Percentiles rank a stretch among this genome's conserved stretches.
Conservation (phyloP, 257 asterid species). For the Ilex aquifolium region DNA sequence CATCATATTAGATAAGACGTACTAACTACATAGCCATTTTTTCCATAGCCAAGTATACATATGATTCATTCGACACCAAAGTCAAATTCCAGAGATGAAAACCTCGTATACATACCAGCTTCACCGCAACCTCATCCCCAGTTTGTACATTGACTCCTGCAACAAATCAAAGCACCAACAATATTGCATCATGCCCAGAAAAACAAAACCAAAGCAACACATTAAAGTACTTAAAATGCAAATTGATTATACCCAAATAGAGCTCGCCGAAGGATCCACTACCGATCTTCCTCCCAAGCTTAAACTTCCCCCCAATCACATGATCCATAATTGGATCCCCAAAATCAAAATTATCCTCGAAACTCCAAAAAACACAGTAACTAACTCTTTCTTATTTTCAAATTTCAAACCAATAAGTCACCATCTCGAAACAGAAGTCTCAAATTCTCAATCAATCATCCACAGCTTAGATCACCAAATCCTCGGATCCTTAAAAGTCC, state of each 20-base stretch:
- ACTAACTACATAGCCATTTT: too few species aligned
- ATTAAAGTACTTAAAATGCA: conserved; percentile 1
- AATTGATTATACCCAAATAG: conserved; percentile 52
- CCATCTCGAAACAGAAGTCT: background rate
- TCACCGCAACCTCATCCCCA: conserved; percentile 90
- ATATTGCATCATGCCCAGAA: conserved; percentile 4
- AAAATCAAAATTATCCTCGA: conserved; percentile 6
- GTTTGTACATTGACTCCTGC: conserved; percentile 70
- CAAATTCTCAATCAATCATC: background rate
- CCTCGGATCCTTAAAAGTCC: background rate
- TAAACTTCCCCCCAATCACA: conserved; percentile 73
- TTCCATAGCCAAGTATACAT: too few species aligned
- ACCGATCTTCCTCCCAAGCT: conserved; percentile 88
- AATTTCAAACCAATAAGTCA: background rate
- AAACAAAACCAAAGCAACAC: background rate
- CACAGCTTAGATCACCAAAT: background rate
- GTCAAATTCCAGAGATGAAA: background rate
- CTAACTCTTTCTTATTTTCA: background rate
- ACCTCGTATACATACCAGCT: conserved; percentile 51
- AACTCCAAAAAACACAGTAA: conserved; percentile 7
- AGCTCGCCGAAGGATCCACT: conserved; percentile 97
- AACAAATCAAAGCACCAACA: conserved; percentile 14
- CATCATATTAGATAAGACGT: too few species aligned
- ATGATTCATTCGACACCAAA: background rate
- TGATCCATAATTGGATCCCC: conserved; percentile 56